Conservation (phyloP, 75 land plant genomes). For the Gnetum montanum region DNA sequence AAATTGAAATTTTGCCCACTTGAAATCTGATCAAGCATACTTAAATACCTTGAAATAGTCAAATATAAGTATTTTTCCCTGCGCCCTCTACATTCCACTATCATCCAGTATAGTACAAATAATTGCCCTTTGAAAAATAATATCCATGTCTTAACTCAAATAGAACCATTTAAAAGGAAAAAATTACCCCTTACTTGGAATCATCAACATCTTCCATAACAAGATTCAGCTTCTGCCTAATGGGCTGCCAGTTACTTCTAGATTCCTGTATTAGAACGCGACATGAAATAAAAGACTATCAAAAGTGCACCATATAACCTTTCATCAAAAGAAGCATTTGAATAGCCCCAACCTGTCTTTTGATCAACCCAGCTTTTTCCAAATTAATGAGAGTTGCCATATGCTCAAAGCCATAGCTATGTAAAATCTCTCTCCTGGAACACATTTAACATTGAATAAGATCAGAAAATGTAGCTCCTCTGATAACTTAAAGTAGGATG, state of each 20-base stretch:
- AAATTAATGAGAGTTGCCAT: slow-evolving; percentile 67
- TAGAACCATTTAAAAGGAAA: too few relatives aligned
- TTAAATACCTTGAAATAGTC: too few relatives aligned
- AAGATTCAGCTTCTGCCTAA: slow-evolving; percentile 61
- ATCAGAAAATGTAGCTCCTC: too few relatives aligned
- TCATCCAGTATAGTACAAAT: too few relatives aligned
- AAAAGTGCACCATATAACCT: neutral
- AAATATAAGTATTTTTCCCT: too few relatives aligned
- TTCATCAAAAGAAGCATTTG: neutral
- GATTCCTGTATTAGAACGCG: slow-evolving; percentile 46
- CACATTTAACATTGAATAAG: slow-evolving; percentile 1
- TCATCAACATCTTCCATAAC: slow-evolving; percentile 79
- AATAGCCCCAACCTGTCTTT: slow-evolving; percentile 50
- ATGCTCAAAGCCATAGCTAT: slow-evolving; percentile 98
- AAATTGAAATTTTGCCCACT: too few relatives aligned
- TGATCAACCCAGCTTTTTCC: slow-evolving; percentile 82
- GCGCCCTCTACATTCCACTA: too few relatives aligned
- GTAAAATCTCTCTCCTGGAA: slow-evolving; percentile 85
- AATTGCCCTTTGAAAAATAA: too few relatives aligned
- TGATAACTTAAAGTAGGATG: too few relatives aligned
- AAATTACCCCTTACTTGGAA: slow-evolving; percentile 77
- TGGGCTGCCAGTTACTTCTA: slow-evolving; percentile 67
- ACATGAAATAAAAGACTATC: neutral
- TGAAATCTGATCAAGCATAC: too few relatives aligned
- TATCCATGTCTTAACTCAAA: too few relatives aligned